A percentile compares a stretch with the other conserved stretches of the same genome.
Evolutionary conservation across 2,329 filamentous ascomycete genomes (phyloP).

Genomic region (Pseudocercospora fijiensis): DNA sequence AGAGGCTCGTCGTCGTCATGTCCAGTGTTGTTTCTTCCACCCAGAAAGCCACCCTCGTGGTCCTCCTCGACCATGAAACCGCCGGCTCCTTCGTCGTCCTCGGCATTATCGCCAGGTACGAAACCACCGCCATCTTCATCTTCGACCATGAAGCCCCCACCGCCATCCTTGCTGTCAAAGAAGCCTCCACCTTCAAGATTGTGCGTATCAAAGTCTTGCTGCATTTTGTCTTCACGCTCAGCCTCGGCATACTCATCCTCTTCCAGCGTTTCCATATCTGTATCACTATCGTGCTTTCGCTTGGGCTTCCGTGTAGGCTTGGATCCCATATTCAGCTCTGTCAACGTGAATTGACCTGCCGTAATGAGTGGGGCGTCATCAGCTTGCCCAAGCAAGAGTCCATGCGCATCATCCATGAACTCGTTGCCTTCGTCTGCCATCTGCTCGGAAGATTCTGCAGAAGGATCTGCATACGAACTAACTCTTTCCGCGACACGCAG

Average conservation of each 20-base stretch:
- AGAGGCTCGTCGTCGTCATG: not conserved
- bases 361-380: constrained; percentile 25
- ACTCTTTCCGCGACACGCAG: constrained; percentile 72
- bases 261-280: not conserved
- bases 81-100: constrained; percentile 33
- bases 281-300: constrained; percentile 14
- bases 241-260: not conserved
- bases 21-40: not conserved
- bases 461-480: constrained; percentile 51
- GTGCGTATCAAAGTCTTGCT: constrained; percentile 13
- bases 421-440: constrained; percentile 14
- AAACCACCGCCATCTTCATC: constrained; percentile 40
- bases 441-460: constrained; percentile 8
- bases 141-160: constrained; percentile 13
- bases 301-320: not conserved
- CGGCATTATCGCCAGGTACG: constrained; percentile 31
- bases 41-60: not conserved
- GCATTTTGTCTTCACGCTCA: constrained; percentile 8
- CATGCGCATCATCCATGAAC: constrained; percentile 14
- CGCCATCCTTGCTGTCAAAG: constrained; percentile 23
- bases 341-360: constrained; percentile 27
- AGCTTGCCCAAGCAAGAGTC: constrained; percentile 19
- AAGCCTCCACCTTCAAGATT: not conserved
- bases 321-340: constrained; percentile 17
- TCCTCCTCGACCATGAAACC: constrained; percentile 12